phyloP scores from a whole-genome alignment of 345 rosid genomes.

The Carallia pectinifolia region DNA sequence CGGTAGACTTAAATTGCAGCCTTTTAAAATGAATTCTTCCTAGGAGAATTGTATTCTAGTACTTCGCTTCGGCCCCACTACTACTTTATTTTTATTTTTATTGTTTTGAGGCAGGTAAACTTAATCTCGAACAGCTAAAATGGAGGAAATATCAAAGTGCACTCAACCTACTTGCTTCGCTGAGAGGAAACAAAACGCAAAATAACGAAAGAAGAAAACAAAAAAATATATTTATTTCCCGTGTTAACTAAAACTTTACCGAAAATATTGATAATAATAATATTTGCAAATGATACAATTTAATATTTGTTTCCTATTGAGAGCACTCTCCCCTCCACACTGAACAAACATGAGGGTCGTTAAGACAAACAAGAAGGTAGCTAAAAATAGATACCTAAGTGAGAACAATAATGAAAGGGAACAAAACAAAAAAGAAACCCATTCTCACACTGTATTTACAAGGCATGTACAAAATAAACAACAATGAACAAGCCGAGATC shows the following conservation, averaged over 20 bases:
- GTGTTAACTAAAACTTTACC: neutral
- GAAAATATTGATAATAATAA: conserved; percentile 38
- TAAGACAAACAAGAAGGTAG: neutral
- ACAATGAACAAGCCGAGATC: conserved; percentile 27
- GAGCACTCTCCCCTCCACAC: conserved; percentile 32
- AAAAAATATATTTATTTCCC: too few species aligned
- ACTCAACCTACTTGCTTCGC: too few species aligned
- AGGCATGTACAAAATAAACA: conserved; percentile 53
- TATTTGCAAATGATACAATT: conserved; percentile 21
- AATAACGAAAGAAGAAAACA: too few species aligned
- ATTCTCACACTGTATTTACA: conserved; percentile 42
- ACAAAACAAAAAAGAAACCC: conserved; percentile 3
- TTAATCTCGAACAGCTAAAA: too few species aligned
- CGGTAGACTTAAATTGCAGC: too few species aligned
- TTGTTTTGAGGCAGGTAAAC: too few species aligned
- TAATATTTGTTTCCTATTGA: conserved; percentile 15
- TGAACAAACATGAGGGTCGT: conserved; percentile 12
- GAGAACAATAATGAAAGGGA: neutral
- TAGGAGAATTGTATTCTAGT: too few species aligned
- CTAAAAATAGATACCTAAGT: neutral
- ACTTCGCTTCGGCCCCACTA: too few species aligned
- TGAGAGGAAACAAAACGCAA: too few species aligned
- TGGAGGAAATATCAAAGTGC: too few species aligned
- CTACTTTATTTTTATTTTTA: too few species aligned
- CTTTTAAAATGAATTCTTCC: too few species aligned